These are phyloP conservation scores for Cercophora sp. DNA, from an alignment of 495 filamentous ascomycete species.

Conservation along the genomic window DNA sequence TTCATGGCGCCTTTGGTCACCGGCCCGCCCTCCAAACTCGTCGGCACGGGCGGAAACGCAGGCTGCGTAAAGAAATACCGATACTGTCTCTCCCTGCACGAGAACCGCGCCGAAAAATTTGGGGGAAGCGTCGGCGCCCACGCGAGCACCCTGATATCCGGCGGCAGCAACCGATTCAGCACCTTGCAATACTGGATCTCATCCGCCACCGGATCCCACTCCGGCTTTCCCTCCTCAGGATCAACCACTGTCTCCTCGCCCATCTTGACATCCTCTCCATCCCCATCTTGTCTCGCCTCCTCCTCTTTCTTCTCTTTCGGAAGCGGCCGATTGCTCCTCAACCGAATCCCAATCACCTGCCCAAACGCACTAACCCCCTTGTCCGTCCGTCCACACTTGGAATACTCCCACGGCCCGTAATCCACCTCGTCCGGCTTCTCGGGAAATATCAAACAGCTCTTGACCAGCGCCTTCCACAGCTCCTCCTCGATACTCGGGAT, in stretches of 20 bases:
- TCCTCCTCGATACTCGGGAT: constrained; percentile 84
- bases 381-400: constrained; percentile 92
- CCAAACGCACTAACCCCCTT: constrained; percentile 94
- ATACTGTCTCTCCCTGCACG: constrained; percentile 83
- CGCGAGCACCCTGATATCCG: constrained; percentile 83
- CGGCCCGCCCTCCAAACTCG: constrained; percentile 22
- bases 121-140: constrained; percentile 82
- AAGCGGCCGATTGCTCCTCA: constrained; percentile 71
- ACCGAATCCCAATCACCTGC: constrained; percentile 79
- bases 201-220: constrained; percentile 71
- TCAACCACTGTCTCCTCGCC: constrained; percentile 2
- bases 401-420: constrained; percentile 81
- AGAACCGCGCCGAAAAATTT: constrained; percentile 88
- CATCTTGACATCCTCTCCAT: constrained; percentile 17
- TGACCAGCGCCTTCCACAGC: constrained; percentile 82
- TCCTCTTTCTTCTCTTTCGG: constrained; percentile 16
- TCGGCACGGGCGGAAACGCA: constrained; percentile 62
- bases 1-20: constrained; percentile 22
- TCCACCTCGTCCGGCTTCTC: constrained; percentile 52
- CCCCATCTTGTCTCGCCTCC: constrained; percentile 2
- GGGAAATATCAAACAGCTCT: constrained; percentile 75
- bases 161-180: constrained; percentile 81
- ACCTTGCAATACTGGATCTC: constrained; percentile 78
- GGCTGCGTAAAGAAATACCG: constrained; percentile 97
- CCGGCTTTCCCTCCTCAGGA: background rate